These are phyloP conservation scores for Sporothrix euskadiensis DNA, from an alignment of 2,329 filamentous ascomycete genomes.

Conservation along the genomic window DNA sequence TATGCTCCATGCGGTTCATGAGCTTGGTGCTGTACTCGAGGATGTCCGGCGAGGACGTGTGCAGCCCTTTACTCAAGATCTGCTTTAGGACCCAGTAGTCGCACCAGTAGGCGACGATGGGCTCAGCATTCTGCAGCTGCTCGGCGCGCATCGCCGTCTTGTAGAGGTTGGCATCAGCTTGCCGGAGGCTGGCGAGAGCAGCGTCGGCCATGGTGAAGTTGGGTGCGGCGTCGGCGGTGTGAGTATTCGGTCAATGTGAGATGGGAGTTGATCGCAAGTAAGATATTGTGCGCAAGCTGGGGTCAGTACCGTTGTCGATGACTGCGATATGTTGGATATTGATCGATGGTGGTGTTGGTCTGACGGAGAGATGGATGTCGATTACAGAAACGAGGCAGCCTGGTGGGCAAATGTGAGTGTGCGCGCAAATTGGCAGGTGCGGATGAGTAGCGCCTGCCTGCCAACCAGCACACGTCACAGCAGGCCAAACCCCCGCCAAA, in stretches of 20 bases:
- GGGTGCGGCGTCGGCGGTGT: not conserved
- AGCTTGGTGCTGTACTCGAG: slow-evolving; percentile 76
- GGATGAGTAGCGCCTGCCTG: not conserved
- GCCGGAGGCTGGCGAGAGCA: slow-evolving; percentile 71
- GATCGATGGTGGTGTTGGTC: not conserved
- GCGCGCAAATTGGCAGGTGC: slow-evolving; percentile 4
- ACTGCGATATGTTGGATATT: no score
- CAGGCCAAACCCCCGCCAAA: not conserved
- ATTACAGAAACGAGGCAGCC: slow-evolving; percentile 16
- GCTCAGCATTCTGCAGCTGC: slow-evolving; percentile 82
- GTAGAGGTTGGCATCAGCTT: slow-evolving; percentile 68
- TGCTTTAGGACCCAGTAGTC: slow-evolving; percentile 93
- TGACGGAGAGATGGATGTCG: not conserved
- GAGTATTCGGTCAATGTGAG: not conserved
- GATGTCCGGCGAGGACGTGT: slow-evolving; percentile 75
- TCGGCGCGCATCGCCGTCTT: slow-evolving; percentile 81
- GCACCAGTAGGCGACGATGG: slow-evolving; percentile 92
- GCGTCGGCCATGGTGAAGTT: slow-evolving; percentile 67
- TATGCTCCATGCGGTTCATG: slow-evolving; percentile 88
- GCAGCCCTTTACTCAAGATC: slow-evolving; percentile 78
- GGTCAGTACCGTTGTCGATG: not conserved
- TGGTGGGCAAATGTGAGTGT: not conserved
- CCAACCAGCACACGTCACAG: not conserved
- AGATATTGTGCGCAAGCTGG: not conserved
- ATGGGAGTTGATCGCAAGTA: not conserved